These are phyloP conservation scores for Globisporangium acanthophoron DNA, from an alignment of 352 stramenopile species.

Conservation along the genomic window DNA sequence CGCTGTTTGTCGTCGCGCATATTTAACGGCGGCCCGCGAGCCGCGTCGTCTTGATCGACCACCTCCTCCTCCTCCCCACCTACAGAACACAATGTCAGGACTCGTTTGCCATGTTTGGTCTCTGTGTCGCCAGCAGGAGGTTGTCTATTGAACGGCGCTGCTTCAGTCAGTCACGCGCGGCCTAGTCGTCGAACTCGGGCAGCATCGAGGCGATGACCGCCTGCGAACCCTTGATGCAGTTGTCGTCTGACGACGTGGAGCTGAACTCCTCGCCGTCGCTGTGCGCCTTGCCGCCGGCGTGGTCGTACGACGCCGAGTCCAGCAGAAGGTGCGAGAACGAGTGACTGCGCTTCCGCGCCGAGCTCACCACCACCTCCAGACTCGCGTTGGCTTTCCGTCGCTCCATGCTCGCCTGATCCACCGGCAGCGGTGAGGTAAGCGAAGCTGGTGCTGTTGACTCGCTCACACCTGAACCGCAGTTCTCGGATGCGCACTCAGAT, in stretches of 20 bases:
- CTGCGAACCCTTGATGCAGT: conserved; percentile 16
- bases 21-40: conserved; percentile 27
- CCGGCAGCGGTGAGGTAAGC: not conserved
- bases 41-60: not conserved
- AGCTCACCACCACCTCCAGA: conserved; percentile 1
- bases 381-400: not conserved
- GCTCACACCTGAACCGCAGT: not conserved
- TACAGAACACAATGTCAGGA: not conserved
- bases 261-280: conserved; percentile 43
- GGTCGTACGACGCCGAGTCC: conserved; percentile 10
- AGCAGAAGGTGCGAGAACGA: conserved; percentile 37
- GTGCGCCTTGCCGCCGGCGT: conserved; percentile 21
- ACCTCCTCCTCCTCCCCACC: not conserved
- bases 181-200: conserved; percentile 11
- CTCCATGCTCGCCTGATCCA: not conserved
- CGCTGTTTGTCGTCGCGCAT: conserved; percentile 21
- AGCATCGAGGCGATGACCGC: conserved; percentile 13
- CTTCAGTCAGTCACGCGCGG: not conserved
- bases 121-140: too few relatives aligned
- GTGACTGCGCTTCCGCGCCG: conserved; percentile 20
- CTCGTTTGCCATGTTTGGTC: too few relatives aligned
- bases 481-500: not conserved
- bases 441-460: not conserved
- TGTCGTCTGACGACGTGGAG: conserved; percentile 27
- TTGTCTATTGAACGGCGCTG: not conserved